phyloP scores from a whole-genome alignment of 2,329 filamentous ascomycete species.

The Alternaria alternata region DNA sequence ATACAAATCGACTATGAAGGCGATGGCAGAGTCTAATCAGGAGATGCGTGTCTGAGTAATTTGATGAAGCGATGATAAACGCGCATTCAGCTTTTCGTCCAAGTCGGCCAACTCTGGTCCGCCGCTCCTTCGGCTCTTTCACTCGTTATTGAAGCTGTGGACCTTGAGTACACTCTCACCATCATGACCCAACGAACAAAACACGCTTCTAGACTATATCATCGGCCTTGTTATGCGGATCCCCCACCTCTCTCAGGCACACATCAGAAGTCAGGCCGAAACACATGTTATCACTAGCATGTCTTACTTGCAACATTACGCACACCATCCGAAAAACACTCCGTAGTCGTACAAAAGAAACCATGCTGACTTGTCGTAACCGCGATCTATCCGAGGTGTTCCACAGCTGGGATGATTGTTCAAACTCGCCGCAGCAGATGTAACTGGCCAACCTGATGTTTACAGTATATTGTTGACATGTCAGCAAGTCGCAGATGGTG shows the following conservation, averaged over 20 bases:
- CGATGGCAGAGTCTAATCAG: no score
- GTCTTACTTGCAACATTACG: neutral
- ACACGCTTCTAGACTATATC: rapidly evolving
- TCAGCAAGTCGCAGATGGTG: neutral
- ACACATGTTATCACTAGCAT: no score
- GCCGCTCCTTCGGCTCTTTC: no score
- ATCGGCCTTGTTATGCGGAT: neutral
- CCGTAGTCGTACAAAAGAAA: neutral
- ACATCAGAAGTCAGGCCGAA: no score
- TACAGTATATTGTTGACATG: neutral
- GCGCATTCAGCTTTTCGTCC: no score
- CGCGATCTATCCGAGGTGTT: neutral
- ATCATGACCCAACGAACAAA: neutral
- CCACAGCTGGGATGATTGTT: rapidly evolving
- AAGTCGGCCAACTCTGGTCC: no score
- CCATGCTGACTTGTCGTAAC: neutral
- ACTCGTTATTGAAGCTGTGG: no score
- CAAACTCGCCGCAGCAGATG: neutral
- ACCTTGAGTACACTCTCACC: no score
- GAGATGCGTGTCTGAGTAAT: no score
- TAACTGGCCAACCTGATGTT: rapidly evolving
- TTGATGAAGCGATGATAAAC: no score
- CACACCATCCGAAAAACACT: neutral
- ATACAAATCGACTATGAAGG: rapidly evolving
- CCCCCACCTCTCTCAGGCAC: no score